These are phyloP conservation scores for Ogataea ramenticola DNA, from an alignment of 805 yeast species.

Conservation along the genomic window DNA sequence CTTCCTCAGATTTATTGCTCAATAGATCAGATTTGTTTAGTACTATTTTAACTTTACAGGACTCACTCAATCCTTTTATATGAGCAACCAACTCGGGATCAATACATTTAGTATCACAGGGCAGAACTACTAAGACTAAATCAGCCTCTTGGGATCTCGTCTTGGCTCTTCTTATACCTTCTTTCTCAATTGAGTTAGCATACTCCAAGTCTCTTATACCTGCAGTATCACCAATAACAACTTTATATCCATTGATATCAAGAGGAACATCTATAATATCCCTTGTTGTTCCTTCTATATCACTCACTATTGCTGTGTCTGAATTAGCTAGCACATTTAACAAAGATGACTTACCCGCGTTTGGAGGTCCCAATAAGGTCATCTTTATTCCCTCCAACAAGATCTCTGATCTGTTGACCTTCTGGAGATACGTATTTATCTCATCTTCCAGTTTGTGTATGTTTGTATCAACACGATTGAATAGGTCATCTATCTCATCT, in stretches of 20 bases:
- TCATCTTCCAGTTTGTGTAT: constrained; percentile 37
- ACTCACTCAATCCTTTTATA: constrained; percentile 23
- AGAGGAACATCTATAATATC: constrained; percentile 78
- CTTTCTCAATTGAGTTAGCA: constrained; percentile 56
- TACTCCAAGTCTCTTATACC: constrained; percentile 56
- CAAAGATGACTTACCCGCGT: constrained; percentile 91
- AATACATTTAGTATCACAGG: constrained; percentile 30
- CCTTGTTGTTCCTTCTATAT: constrained; percentile 89
- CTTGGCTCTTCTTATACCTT: constrained; percentile 79
- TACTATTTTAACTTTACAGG: constrained; percentile 32
- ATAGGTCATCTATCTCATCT: constrained; percentile 50
- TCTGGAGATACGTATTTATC: constrained; percentile 35
- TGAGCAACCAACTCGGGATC: constrained; percentile 33
- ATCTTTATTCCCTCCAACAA: constrained; percentile 66
- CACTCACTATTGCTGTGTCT: constrained; percentile 87
- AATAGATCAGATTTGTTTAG: constrained; percentile 58
- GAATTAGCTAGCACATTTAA: constrained; percentile 68
- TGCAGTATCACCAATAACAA: constrained; percentile 86
- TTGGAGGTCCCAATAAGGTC: constrained; percentile 83
- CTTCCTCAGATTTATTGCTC: constrained; percentile 4
- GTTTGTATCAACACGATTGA: constrained; percentile 39
- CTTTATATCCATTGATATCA: constrained; percentile 78
- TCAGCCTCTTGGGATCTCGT: constrained; percentile 55
- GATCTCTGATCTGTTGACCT: constrained; percentile 52
- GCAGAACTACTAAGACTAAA: constrained; percentile 57